These are phyloP conservation scores for Colletotrichum sp. DNA, from an alignment of 2,329 filamentous ascomycete species.

Conservation along the genomic window DNA sequence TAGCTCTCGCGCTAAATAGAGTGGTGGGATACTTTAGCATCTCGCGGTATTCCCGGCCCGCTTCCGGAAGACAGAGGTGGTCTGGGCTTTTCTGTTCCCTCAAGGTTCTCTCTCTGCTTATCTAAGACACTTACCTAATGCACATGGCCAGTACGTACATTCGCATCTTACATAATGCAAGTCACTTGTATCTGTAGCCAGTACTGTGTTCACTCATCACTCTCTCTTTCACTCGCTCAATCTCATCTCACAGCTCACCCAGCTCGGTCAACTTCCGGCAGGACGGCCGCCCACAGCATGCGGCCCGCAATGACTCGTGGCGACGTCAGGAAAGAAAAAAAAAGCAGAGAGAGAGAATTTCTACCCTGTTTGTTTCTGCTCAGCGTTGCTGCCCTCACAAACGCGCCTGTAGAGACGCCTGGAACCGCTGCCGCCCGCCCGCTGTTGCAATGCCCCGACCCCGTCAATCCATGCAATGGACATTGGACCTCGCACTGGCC, in stretches of 20 bases:
- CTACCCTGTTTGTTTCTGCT: neutral
- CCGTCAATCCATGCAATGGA: neutral
- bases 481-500: neutral
- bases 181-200: neutral
- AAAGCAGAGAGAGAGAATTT: neutral
- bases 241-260: neutral
- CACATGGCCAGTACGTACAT: neutral
- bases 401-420: neutral
- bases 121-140: neutral
- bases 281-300: neutral
- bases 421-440: neutral
- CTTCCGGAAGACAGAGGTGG: neutral
- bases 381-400: neutral
- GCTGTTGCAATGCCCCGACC: neutral
- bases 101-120: neutral
- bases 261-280: constrained; percentile 22
- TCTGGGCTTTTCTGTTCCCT: neutral
- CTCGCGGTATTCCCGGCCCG: neutral
- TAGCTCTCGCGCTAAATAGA: neutral
- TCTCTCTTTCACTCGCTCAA: neutral
- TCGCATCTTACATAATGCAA: neutral
- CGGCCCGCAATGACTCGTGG: constrained; percentile 15
- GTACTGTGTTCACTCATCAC: neutral
- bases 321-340: neutral
- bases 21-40: neutral